phyloP scores from a whole-genome alignment of 441 rosid genomes.

The Daphne laureola region DNA sequence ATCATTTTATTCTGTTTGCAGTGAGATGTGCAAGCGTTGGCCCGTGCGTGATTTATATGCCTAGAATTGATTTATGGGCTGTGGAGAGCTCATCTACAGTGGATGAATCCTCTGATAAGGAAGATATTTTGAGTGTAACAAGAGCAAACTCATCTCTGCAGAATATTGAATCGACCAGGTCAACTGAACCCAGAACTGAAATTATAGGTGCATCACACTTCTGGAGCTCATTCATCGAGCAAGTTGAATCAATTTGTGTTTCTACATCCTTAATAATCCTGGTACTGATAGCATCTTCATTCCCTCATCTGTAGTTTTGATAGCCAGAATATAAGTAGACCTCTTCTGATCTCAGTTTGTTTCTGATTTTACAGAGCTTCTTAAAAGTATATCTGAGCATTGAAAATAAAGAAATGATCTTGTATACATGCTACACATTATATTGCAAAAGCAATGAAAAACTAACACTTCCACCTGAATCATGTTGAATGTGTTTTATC shows the following conservation, averaged over 20 bases:
- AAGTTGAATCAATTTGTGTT: conserved; percentile 68
- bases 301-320: no score
- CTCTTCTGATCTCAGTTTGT: no score
- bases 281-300: conserved; percentile 37
- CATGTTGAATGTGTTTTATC: no score
- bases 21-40: conserved; percentile 79
- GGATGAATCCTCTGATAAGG: conserved; percentile 16
- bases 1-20: conserved; percentile 33
- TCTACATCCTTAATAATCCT: conserved; percentile 78
- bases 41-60: conserved; percentile 73
- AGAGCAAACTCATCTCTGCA: conserved; percentile 15
- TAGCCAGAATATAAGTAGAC: no score
- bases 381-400: no score
- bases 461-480: no score
- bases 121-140: conserved; percentile 22
- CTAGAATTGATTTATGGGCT: conserved; percentile 96
- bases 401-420: no score
- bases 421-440: no score
- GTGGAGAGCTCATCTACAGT: conserved; percentile 35
- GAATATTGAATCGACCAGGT: conserved; percentile 25
- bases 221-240: conserved; percentile 90
- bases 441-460: no score
- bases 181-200: conserved; percentile 17
- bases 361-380: no score
- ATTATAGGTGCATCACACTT: conserved; percentile 45